Evolutionary conservation across 1,284 basidiomycete genomes (phyloP).

Genomic region (Thecaphora thlaspeos): DNA sequence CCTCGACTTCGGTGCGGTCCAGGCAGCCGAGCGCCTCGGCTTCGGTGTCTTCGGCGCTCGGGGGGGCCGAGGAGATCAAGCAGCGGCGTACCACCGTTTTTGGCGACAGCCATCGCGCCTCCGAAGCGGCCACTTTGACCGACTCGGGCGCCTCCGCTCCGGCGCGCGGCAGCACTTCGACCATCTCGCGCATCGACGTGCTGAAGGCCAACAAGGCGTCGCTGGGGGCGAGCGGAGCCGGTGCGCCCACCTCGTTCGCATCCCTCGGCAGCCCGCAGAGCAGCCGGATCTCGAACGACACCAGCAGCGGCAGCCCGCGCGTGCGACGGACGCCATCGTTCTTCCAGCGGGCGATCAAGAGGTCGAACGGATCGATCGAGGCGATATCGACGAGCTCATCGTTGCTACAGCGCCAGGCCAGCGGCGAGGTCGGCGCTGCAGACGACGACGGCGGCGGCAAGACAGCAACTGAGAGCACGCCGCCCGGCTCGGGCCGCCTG

Average conservation of each 20-base stretch:
- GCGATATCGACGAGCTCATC: not conserved
- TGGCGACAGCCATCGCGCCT: not conserved
- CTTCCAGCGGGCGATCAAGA: slow-evolving; percentile 26
- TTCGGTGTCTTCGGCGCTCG: not conserved
- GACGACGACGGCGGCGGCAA: slow-evolving; percentile 3
- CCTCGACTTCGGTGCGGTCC: not conserved
- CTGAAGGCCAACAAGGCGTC: not conserved
- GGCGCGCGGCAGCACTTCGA: slow-evolving; percentile 18
- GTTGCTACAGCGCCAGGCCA: too few relatives aligned
- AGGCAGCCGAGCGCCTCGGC: too few relatives aligned
- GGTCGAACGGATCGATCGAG: slow-evolving; percentile 16
- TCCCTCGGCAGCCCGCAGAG: slow-evolving; percentile 10
- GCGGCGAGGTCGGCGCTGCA: not conserved
- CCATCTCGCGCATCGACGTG: slow-evolving; percentile 12
- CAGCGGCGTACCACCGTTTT: not conserved
- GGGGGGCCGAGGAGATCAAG: not conserved
- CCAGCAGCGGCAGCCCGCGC: slow-evolving; percentile 33
- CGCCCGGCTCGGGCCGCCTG: slow-evolving; percentile 27
- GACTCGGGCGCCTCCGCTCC: not conserved
- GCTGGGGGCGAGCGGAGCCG: not conserved
- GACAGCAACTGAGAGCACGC: slow-evolving; percentile 5
- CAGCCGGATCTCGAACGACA: slow-evolving; percentile 8
- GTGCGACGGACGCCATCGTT: slow-evolving; percentile 37
- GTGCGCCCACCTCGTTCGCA: not conserved
- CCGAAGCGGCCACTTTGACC: not conserved